Evolutionary conservation across 129 eudicot genomes (phyloP).

Genomic region (Lactuca saligna): DNA sequence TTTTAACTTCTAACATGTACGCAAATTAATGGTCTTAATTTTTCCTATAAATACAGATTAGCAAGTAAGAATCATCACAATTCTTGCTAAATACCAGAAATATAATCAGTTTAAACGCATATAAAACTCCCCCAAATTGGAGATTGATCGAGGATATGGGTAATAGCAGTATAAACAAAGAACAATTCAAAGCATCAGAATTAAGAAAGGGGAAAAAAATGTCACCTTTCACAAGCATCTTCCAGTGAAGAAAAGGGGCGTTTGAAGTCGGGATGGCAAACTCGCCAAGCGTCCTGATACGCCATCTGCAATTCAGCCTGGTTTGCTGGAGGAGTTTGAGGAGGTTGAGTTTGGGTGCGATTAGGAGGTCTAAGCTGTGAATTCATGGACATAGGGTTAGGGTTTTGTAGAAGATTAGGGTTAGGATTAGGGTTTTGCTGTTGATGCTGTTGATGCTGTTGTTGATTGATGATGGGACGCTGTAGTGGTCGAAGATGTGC

Average conservation of each 20-base stretch:
- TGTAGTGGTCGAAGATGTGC: slow-evolving; percentile 63
- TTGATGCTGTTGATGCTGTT: neutral
- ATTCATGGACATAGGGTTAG: slow-evolving; percentile 31
- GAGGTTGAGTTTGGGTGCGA: slow-evolving; percentile 23
- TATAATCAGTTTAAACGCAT: neutral
- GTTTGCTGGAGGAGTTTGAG: slow-evolving; percentile 43
- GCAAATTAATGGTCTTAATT: neutral
- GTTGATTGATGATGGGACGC: slow-evolving; percentile 27
- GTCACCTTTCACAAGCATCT: slow-evolving; percentile 46
- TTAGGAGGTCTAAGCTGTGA: slow-evolving; percentile 27
- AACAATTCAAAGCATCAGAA: neutral
- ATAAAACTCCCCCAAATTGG: neutral
- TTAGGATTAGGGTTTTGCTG: slow-evolving; percentile 31
- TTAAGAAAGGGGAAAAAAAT: neutral
- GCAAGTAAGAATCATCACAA: neutral
- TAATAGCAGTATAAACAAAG: neutral
- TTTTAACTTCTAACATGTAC: neutral
- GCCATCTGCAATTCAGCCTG: slow-evolving; percentile 76
- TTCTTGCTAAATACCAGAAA: neutral
- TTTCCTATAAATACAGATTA: neutral
- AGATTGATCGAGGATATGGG: neutral
- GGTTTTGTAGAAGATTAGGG: slow-evolving; percentile 29
- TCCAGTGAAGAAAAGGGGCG: slow-evolving; percentile 36
- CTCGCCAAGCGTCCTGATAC: slow-evolving; percentile 93
- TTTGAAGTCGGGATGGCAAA: slow-evolving; percentile 80